Base-by-base conservation (phyloP, 768 basidiomycete species). In the Pleurotus eryngii region DNA sequence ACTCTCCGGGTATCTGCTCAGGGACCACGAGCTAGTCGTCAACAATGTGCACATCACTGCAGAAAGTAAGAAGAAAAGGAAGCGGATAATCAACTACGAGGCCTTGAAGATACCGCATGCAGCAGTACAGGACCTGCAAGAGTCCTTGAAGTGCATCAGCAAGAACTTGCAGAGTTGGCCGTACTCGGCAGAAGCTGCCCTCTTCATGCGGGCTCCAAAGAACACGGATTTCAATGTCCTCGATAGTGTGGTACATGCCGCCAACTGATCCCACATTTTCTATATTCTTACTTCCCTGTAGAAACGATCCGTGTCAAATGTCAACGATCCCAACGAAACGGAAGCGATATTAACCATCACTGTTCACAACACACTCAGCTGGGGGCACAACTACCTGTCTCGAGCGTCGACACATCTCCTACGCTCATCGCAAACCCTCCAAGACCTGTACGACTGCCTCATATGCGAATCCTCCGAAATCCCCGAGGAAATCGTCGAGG, bases 371-470 rank as follows among this genome's bases (percentile, higher is more conserved):
- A 82, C 79, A 56, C 72, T 86, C 22, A 64, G 79, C 18, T 90
- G 87, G 85, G 76, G 80, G 18, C 80, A 80, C 54, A 82, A 81
- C 51, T 78, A 80, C 51, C 72, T 87, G 9, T 74, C 75, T 47
- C 86, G 87, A 38, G 71, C 78, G 57, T 91, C 90, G 7, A 86
- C 86, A 62, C 88, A 91, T 65, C 80, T 78, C 9, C 66, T 89
- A 5, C 67, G 87, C 14, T 85, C 89, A n/a, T 85, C 85, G 4
- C 87, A 92, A 64, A 88, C 84, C 0, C 78, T 94, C 2, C 78
- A 76, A 17, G 86, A 90, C 59, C 67, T 92, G 11, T 79, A 79
- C 56, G 70, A 76, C 4, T 69, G 71, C 26, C 79, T 93, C 24
- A 82, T 85, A 18, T 92, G 92, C 61, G 65, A 76, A 4, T 85